Percentiles rank a stretch among this genome's conserved stretches.
These are phyloP conservation scores for Saccharomycopsis synnaedendra DNA, from an alignment of 805 yeast species.

Conservation along the genomic window DNA sequence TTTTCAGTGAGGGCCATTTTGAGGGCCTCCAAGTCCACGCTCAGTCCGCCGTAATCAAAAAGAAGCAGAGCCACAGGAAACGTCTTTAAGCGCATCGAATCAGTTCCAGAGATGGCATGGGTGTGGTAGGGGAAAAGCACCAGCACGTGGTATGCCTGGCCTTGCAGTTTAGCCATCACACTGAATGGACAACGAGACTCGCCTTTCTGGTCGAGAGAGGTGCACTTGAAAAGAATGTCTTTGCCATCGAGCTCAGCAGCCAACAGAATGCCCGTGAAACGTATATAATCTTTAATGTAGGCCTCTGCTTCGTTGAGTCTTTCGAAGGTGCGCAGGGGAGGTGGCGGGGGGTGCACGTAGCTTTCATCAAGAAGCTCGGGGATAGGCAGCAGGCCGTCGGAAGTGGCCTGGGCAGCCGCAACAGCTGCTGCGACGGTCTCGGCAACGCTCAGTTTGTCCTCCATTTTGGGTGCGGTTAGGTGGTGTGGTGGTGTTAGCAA, in stretches of 20 bases:
- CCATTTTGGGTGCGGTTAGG: too few relatives aligned
- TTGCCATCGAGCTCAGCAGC: not conserved
- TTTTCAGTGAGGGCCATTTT: not conserved
- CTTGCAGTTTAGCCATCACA: slow-evolving; percentile 6
- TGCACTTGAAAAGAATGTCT: not conserved
- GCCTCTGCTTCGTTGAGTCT: slow-evolving; percentile 8
- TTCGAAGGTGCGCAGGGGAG: slow-evolving; percentile 6
- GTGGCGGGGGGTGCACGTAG: slow-evolving; percentile 11
- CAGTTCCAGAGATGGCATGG: slow-evolving; percentile 2
- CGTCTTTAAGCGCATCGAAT: not conserved
- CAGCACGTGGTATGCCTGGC: slow-evolving; percentile 5
- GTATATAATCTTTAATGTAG: slow-evolving; percentile 9
- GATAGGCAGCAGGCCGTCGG: not conserved
- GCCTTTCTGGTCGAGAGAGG: not conserved
- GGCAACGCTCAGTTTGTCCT: too few relatives aligned
- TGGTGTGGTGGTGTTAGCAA: too few relatives aligned
- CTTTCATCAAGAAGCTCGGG: not conserved
- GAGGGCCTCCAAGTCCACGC: slow-evolving; percentile 1
- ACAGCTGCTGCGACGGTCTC: not conserved
- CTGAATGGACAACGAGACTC: slow-evolving; percentile 10
- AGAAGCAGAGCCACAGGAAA: slow-evolving; percentile 2
- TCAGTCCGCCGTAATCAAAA: slow-evolving; percentile 1
- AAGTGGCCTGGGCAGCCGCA: not conserved
- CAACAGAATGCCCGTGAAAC: slow-evolving; percentile 7
- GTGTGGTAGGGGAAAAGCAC: slow-evolving; percentile 12